These are phyloP conservation scores for Oenanthe javanica DNA, from an alignment of 140 eudicot species.

Conservation along the genomic window DNA sequence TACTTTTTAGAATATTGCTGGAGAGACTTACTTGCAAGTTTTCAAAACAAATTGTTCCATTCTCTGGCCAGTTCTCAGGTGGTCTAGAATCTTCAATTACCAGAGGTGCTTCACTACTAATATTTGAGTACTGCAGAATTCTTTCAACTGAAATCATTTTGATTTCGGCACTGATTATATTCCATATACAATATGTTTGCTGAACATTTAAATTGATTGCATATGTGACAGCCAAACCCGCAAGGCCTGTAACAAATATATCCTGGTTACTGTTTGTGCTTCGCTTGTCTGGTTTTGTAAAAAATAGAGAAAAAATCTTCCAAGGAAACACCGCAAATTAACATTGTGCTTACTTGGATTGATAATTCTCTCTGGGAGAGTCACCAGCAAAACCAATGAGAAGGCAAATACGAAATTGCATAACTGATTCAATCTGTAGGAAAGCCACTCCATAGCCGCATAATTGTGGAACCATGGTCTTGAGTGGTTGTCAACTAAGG, in stretches of 20 bases:
- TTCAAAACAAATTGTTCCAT: slow-evolving; percentile 59
- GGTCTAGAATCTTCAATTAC: slow-evolving; percentile 66
- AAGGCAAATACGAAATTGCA: slow-evolving; percentile 90
- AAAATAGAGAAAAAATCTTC: background rate
- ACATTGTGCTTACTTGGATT: slow-evolving; percentile 55
- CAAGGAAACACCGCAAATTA: background rate
- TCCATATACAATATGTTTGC: slow-evolving; percentile 93
- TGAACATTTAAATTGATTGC: slow-evolving; percentile 74
- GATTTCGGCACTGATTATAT: slow-evolving; percentile 86
- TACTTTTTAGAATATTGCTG: background rate
- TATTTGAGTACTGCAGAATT: slow-evolving; percentile 80
- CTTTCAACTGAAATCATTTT: slow-evolving; percentile 99
- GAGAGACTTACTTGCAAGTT: slow-evolving; percentile 58
- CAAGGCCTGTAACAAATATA: slow-evolving; percentile 55
- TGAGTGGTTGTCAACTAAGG: slow-evolving; percentile 66
- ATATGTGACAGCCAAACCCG: slow-evolving; percentile 92
- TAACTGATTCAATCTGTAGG: slow-evolving; percentile 81
- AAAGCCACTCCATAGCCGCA: slow-evolving; percentile 93
- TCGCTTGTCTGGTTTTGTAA: background rate
- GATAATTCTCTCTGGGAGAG: slow-evolving; percentile 86
- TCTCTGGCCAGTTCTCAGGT: slow-evolving; percentile 69
- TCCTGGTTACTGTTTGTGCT: background rate
- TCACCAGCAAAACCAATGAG: slow-evolving; percentile 71
- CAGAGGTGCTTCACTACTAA: slow-evolving; percentile 79
- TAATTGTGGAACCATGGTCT: slow-evolving; percentile 93